phyloP scores from a whole-genome alignment of 2,329 filamentous ascomycete species.

The Scedosporium aurantiacum region DNA sequence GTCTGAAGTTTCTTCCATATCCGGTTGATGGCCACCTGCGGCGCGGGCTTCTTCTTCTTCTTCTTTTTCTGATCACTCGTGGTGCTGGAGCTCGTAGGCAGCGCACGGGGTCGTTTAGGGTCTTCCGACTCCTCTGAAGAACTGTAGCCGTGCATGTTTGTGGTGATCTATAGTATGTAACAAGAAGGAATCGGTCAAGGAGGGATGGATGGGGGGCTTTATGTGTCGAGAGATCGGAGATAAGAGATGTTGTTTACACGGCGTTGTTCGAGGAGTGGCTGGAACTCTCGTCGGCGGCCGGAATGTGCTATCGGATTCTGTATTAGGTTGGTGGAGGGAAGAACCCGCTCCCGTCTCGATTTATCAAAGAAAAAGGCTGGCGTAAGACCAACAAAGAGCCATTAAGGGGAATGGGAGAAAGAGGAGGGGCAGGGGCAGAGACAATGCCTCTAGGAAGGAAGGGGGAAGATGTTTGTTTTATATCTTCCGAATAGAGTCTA shows the following conservation, averaged over 20 bases:
- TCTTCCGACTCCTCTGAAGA: constrained; percentile 40
- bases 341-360: neutral
- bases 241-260: too few relatives aligned
- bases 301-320: neutral
- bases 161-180: neutral
- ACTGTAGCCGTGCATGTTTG: constrained; percentile 33
- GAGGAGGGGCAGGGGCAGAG: neutral
- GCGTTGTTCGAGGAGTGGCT: too few relatives aligned
- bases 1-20: constrained; percentile 54
- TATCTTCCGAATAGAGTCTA: too few relatives aligned
- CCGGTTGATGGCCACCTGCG: constrained; percentile 55
- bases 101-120: constrained; percentile 24
- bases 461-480: neutral
- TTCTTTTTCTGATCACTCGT: constrained; percentile 37
- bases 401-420: neutral
- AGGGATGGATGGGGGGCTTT: neutral
- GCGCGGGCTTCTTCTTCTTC: constrained; percentile 46
- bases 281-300: too few relatives aligned
- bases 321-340: neutral
- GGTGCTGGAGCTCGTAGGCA: constrained; percentile 21
- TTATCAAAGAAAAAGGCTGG: neutral
- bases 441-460: neutral
- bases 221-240: neutral
- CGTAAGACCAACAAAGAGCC: neutral
- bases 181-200: neutral